Base-by-base conservation (phyloP, 2,329 filamentous ascomycete species). In the Colletotrichum liriopes region DNA sequence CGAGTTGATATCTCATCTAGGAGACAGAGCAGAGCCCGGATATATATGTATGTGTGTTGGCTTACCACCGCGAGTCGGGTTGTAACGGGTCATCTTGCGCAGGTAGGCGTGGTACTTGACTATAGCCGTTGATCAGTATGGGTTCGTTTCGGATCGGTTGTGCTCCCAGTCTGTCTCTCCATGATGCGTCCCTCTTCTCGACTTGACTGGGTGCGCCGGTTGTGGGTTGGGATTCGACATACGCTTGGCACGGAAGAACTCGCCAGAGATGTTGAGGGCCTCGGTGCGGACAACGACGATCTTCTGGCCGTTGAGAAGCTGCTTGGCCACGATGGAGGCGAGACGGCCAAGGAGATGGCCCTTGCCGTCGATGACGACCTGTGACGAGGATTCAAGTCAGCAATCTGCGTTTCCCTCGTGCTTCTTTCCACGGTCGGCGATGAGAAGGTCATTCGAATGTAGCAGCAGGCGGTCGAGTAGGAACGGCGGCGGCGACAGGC, bases 221-320 rank as follows among this genome's bases (percentile, higher is more conserved):
- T 49, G n/a, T 14, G 29, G 63, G 47, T 67, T 67, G 69, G 73
- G 69, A 73, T 70, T 76, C 77, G 83, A 98, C 96, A 88, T 98
- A 99, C 96, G 93, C 93, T 99, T 99, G 81, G 96, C 93, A 87
- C 96, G 95, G 94, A 99, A 99, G 94, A 99, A 99, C 91, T 98
- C 96, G 89, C 96, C 96, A 80, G 96, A 99, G 92, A 99, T 99
- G 93, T 99, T 99, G 87, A 99, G 92, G 82, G 94, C 95, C 90
- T 99, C 96, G 89, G 94, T 97, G 91, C 96, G 94, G 86, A 99
- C 96, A 81, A 99, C 90, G 83, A 98, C 96, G 85, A 99, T 97
- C 93, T 98, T 98, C 91, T 98, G 96, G 86, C 96, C 96, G 88
- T 93, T 97, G 82, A 98, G 94, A 84, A 98, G 93, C 91, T 98